These are phyloP conservation scores for Solanum clarkiae DNA, from an alignment of 257 asterid species.

Conservation along the genomic window DNA sequence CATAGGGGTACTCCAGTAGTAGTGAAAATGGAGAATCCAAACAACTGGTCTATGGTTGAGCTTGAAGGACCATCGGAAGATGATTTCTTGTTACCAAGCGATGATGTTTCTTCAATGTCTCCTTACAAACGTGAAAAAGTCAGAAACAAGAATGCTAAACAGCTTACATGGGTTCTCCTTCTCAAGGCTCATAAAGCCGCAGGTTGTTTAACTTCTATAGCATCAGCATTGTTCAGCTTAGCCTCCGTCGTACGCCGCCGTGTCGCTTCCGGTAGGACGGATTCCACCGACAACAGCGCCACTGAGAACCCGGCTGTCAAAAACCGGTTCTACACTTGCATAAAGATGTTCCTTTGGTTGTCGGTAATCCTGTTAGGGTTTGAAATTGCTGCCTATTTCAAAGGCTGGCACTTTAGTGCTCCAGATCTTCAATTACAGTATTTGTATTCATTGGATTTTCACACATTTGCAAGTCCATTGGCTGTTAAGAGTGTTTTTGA, in stretches of 20 bases:
- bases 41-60: slow-evolving; percentile 96
- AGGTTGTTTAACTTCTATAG: slow-evolving; percentile 71
- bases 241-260: slow-evolving; percentile 78
- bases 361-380: slow-evolving; percentile 52
- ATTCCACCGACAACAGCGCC: slow-evolving; percentile 25
- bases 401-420: slow-evolving; percentile 78
- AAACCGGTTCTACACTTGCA: slow-evolving; percentile 45
- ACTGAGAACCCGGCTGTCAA: slow-evolving; percentile 5
- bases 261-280: slow-evolving; percentile 64
- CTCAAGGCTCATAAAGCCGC: slow-evolving; percentile 87
- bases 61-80: slow-evolving; percentile 66
- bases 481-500: slow-evolving; percentile 47
- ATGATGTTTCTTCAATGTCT: not conserved
- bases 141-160: slow-evolving; percentile 89
- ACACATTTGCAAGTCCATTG: slow-evolving; percentile 27
- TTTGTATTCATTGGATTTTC: slow-evolving; percentile 14
- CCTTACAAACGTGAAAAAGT: slow-evolving; percentile 25
- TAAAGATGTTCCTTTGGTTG: slow-evolving; percentile 47
- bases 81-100: slow-evolving; percentile 40
- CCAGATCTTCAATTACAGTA: slow-evolving; percentile 50
- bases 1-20: slow-evolving; percentile 84
- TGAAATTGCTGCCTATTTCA: slow-evolving; percentile 61
- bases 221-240: slow-evolving; percentile 60
- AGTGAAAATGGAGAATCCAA: slow-evolving; percentile 91
- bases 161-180: slow-evolving; percentile 89